Base-by-base conservation (phyloP, 805 yeast genomes). In the Teunomyces cretensis region DNA sequence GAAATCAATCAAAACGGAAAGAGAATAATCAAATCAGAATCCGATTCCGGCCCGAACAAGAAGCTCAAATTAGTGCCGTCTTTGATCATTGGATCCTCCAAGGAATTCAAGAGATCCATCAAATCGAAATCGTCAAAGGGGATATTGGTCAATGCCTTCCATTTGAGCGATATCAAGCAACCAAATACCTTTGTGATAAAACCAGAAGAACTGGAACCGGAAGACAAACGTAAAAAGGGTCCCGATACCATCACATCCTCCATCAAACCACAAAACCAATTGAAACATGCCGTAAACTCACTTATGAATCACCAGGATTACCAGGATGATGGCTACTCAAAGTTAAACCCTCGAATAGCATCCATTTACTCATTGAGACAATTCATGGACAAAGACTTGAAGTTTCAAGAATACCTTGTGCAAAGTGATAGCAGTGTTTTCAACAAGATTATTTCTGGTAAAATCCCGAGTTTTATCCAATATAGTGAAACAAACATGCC, bases 281-380 rank as follows among this genome's bases (percentile, higher is more conserved):
- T 49, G 17, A 53, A 51, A 33, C 48, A 48, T 15, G 46, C 48
- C n/a, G 28, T 50, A 14, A 32, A 37, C 3, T 13, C 19, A 15
- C n/a, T 19, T 17, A 26, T 42, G 19, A 22, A 28, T 14, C 37
- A 40, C 14, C 44, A 27, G 16, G 30, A 30, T 7, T 41, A 51
- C 3, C 53, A 55, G 37, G 63, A 59, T 28, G 47, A 54, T 1
- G 27, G 48, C 2, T 37, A 50, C 4, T 44, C 43, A 13, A 58
- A 53, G 13, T 42, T 47, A 11, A 43, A 37, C 12, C 52, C 42
- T 50, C 75, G 72, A 45, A 63, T 66, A 37, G 74, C 84, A 0
- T 75, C 85, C 0, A 53, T 76, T 6, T 81, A 79, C 62, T 78
- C 76, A 26, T 61, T 84, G 47, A 68, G 76, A 30, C 84, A 83